Conservation (phyloP, 306 rosid genomes). For the Fragaria iinumae region DNA sequence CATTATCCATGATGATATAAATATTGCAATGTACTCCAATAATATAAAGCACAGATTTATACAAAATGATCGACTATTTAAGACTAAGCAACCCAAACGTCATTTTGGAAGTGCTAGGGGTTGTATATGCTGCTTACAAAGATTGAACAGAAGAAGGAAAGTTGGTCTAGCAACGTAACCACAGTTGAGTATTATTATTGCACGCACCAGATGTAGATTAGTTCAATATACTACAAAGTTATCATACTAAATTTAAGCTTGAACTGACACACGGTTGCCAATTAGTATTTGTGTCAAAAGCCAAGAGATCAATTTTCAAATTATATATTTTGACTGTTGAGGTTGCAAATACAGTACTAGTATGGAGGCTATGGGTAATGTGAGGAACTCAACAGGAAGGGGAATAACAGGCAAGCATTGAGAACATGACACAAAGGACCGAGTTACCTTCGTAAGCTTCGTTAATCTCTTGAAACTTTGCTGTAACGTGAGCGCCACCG, state of each 20-base stretch:
- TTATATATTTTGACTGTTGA: conserved; percentile 10
- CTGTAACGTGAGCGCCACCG: conserved; percentile 50
- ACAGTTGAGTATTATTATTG: neutral
- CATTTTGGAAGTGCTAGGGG: neutral
- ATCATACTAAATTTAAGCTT: neutral
- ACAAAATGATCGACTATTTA: neutral
- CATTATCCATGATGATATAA: neutral
- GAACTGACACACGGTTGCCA: neutral
- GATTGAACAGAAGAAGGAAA: neutral
- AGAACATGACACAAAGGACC: neutral
- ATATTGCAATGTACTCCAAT: neutral
- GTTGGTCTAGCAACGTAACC: neutral
- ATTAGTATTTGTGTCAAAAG: conserved; percentile 8
- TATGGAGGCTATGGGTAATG: too few relatives aligned
- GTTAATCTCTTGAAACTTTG: conserved; percentile 72
- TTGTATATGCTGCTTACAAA: neutral
- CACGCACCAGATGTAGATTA: neutral
- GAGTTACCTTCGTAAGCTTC: conserved; percentile 69
- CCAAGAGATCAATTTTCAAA: neutral
- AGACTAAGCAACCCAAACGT: neutral
- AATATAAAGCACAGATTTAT: neutral
- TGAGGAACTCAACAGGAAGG: neutral
- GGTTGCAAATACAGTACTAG: conserved; percentile 3
- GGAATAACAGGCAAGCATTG: conserved; percentile 16
- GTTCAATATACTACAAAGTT: neutral